A percentile compares a stretch with the other conserved stretches of the same genome.
These are phyloP conservation scores for Curvularia spicifera DNA, from an alignment of 2,329 filamentous ascomycete genomes.

Conservation along the genomic window DNA sequence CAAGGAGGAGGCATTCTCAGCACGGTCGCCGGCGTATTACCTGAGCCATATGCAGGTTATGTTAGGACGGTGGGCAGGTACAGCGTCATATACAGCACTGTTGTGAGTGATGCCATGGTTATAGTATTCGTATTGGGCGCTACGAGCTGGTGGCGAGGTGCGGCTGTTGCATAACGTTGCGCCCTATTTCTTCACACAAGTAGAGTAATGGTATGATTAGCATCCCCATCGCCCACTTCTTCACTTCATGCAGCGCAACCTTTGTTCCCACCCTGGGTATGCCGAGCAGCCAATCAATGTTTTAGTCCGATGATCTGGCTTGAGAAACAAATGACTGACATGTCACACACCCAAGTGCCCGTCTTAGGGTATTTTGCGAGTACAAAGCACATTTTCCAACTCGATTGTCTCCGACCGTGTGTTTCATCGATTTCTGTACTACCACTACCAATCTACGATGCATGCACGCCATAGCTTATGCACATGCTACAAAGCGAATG, in stretches of 20 bases:
- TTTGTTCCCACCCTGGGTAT: slow-evolving; percentile 5
- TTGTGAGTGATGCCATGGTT: slow-evolving; percentile 75
- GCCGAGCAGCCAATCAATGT: neutral
- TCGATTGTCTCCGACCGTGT: neutral
- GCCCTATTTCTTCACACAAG: neutral
- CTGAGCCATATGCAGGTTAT: slow-evolving; percentile 68
- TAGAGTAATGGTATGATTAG: slow-evolving; percentile 11
- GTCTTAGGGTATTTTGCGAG: neutral
- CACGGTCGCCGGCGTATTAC: slow-evolving; percentile 69
- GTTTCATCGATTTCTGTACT: neutral
- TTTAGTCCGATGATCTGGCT: slow-evolving; percentile 2
- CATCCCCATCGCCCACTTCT: neutral
- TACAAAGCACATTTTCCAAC: neutral
- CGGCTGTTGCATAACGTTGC: slow-evolving; percentile 32
- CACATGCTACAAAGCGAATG: neutral
- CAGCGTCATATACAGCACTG: slow-evolving; percentile 72
- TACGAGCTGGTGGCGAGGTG: slow-evolving; percentile 57
- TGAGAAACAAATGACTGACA: neutral
- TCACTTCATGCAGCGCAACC: slow-evolving; percentile 2
- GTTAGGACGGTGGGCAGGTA: slow-evolving; percentile 69
- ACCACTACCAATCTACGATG: neutral
- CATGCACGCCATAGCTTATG: slow-evolving; percentile 11
- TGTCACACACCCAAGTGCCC: slow-evolving; percentile 4
- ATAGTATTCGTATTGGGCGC: slow-evolving; percentile 77
- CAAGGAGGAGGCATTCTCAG: slow-evolving; percentile 68